These are phyloP conservation scores for Suillus subluteus DNA, from an alignment of 768 basidiomycete species.

Conservation along the genomic window DNA sequence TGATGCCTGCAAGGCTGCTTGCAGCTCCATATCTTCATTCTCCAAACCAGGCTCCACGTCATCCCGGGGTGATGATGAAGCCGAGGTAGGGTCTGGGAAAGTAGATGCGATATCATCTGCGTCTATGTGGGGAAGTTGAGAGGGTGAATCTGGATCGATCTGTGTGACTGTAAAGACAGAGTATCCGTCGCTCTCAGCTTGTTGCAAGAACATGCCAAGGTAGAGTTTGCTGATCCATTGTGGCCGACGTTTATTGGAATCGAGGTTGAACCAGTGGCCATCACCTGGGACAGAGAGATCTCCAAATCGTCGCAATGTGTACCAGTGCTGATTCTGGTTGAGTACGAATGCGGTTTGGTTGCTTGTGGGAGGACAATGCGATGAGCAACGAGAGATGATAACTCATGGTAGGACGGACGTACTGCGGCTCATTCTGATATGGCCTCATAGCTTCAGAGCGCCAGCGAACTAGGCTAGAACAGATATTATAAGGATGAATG, in stretches of 20 bases:
- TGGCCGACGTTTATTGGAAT: conserved; percentile 70
- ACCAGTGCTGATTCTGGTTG: conserved; percentile 89
- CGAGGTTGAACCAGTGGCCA: conserved; percentile 89
- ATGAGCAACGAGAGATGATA: conserved; percentile 10
- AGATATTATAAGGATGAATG: conserved; percentile 16
- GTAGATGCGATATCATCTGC: conserved; percentile 73
- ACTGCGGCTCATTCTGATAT: conserved; percentile 82
- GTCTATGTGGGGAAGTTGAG: conserved; percentile 64
- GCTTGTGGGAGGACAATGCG: conserved; percentile 41
- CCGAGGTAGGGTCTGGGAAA: conserved; percentile 56
- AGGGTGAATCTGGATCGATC: conserved; percentile 53
- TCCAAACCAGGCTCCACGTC: conserved; percentile 50
- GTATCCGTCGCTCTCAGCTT: conserved; percentile 86
- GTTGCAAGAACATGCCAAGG: conserved; percentile 83
- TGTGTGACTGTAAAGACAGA: conserved; percentile 80
- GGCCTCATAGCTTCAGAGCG: conserved; percentile 79
- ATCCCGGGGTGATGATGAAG: conserved; percentile 17
- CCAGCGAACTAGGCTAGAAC: conserved; percentile 76
- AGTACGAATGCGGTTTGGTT: conserved; percentile 86
- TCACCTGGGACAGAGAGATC: conserved; percentile 44
- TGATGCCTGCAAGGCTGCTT: conserved; percentile 86
- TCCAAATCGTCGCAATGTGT: conserved; percentile 83
- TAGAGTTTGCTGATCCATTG: conserved; percentile 86
- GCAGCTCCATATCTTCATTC: conserved; percentile 87
- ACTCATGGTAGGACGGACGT: conserved; percentile 33